Base-by-base conservation (phyloP, 2,329 filamentous ascomycete genomes). In the Pseudogymnoascus sp. region DNA sequence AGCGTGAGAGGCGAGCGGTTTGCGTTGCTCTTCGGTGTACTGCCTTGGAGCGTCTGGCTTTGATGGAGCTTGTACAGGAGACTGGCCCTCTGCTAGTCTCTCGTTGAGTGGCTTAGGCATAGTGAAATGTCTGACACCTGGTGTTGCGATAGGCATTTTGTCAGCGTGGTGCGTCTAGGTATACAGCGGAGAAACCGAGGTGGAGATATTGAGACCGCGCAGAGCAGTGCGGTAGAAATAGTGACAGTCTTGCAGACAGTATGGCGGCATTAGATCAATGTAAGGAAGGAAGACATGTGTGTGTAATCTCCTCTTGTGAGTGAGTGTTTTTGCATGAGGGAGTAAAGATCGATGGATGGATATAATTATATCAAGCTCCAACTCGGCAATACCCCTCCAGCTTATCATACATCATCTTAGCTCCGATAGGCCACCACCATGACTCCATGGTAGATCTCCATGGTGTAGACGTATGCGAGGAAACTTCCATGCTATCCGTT, bases 141-240 rank as follows among this genome's bases (percentile, higher is more conserved):
- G 83, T 67, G 77, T 79, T 67, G 82, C 80, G 70, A 83, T 81
- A 75, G 83, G 79, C 83, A 87, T 87, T 68, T 72, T 77, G 76
- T 77, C 83, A 84, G 81, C 72, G 76, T 71, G 72, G 67, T 71
- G 69, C 68, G 63, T 70, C 82, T 80, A 91, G 77, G 82, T 83
- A 80, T 91, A 92, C 63, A 91, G 80, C 70, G 89, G 87, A 69
- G 89, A 91, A 76, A 96, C 85, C 73, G 80, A 84, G 71, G 90
- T 96, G 78, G 86, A 84, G 71, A 96, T 87, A 74, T 90, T 93
- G 71, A 96, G 81, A 74, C 92, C 88, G 81, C 90, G 90, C 79
- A 96, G 80, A 74, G 90, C 90, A 77, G 88, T 96, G 81, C 90
- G 90, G 81, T 90, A 95, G 79, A 96, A 96, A 79, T 96, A 96